Evolutionary conservation across 768 basidiomycete genomes (phyloP), one percentile per base, ranked within the genome.

Genomic region (Macrolepiota dolichaula): DNA sequence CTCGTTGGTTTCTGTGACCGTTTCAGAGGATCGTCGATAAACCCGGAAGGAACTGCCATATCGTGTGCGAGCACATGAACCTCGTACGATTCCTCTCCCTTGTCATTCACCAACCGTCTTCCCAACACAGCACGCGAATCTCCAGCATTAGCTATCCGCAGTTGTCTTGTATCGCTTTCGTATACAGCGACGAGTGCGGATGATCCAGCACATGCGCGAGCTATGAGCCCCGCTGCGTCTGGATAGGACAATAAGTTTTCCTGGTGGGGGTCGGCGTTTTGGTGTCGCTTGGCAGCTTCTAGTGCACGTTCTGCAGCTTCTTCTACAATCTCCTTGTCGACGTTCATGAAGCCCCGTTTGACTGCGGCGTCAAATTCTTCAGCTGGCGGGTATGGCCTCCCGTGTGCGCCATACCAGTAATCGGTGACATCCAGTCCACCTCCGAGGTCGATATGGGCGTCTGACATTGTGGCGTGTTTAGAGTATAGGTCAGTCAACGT

Each of bases 61-160:
- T 81, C 81, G 1, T 65, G 56, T 6, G 78, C 75, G 25, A 82
- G 73, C 13, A 75, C 69, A 57, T 74, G 77, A 1, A 76, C 74
- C 46, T 77, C 73, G 66, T 77, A 83, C 22, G 54, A 61, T 13
- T 63, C 68, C n/a, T 59, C 61, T 3, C 69, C 73, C 25, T 67
- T 61, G 58, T 66, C 63, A 15, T 62, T 63, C 10, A 52, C 54
- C 1, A 71, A 63, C 1, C 73, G 76, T 24, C 81, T 71, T 0
- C 82, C 83, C 12, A 83, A 71, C 3, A 84, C 72, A 1, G 82
- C 82, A 42, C 81, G 79, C 4, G 76, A 80, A 63, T 82, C 79
- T 0, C 82, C 81, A 0, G 78, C 78, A 24, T 78, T 65, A 1
- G 80, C 78, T 15, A 81, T 69, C 59, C 76, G 77, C 1, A 83